phyloP scores from a whole-genome alignment of 345 rosid species.

The Eucalyptus albens region DNA sequence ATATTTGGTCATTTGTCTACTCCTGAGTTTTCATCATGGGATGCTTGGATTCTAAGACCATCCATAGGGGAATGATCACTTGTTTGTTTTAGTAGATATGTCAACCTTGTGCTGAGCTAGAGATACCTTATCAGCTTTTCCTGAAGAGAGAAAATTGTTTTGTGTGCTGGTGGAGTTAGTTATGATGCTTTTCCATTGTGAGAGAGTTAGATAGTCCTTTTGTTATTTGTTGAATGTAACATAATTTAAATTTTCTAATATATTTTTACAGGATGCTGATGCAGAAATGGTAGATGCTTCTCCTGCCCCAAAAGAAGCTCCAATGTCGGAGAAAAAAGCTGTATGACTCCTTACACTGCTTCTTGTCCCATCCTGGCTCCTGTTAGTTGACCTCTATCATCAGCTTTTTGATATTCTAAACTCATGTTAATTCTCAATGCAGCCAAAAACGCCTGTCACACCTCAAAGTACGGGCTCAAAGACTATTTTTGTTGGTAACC shows the following conservation, averaged over 20 bases:
- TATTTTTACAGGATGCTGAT: constrained; percentile 29
- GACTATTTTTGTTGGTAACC: constrained; percentile 65
- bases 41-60: neutral
- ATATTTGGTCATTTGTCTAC: neutral
- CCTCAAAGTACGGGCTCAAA: constrained; percentile 40
- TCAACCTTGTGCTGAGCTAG: neutral
- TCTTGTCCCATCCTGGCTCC: neutral
- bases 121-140: neutral
- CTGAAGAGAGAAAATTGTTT: neutral
- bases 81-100: neutral
- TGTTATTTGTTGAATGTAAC: neutral
- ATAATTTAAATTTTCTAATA: neutral
- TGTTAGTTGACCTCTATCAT: neutral
- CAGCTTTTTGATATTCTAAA: neutral
- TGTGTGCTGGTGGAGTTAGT: neutral
- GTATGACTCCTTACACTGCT: neutral
- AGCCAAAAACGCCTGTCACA: constrained; percentile 61
- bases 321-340: constrained; percentile 25
- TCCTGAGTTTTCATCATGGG: neutral
- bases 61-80: neutral
- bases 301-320: constrained; percentile 11
- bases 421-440: neutral
- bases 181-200: neutral
- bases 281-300: constrained; percentile 54
- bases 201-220: neutral